Conservation (phyloP, 305 asterid species). For the Solanum aculeatissimum region DNA sequence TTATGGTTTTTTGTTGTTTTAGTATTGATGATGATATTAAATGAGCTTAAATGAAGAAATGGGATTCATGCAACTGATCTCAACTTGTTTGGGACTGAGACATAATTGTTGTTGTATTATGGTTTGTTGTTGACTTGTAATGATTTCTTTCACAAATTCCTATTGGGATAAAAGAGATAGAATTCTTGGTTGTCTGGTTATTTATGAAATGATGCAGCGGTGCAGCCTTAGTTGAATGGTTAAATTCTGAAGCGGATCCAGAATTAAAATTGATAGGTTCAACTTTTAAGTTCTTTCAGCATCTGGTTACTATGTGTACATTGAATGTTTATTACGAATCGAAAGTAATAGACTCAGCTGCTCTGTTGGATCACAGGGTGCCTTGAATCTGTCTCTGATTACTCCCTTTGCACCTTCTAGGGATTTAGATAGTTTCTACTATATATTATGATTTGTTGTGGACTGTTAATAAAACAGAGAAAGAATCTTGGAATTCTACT, state of each 20-base stretch:
- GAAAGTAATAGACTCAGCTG: not conserved
- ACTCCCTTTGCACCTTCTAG: not conserved
- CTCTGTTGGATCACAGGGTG: not conserved
- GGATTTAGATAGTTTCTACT: not conserved
- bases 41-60: not conserved
- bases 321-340: not conserved
- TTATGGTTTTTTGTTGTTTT: no score
- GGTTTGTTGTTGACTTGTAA: not conserved
- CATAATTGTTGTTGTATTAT: not conserved
- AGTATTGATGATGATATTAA: not conserved
- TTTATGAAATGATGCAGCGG: not conserved
- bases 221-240: not conserved
- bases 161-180: not conserved
- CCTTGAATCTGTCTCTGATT: not conserved
- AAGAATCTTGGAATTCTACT: not conserved
- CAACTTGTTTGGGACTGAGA: not conserved
- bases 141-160: not conserved
- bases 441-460: not conserved
- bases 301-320: no score
- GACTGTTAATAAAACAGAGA: not conserved
- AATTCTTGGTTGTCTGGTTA: not conserved
- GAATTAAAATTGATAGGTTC: no score
- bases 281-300: not conserved
- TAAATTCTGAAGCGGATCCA: not conserved
- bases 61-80: not conserved